Base-by-base conservation (phyloP, 2,329 filamentous ascomycete genomes). In the Scytalidium sp. region DNA sequence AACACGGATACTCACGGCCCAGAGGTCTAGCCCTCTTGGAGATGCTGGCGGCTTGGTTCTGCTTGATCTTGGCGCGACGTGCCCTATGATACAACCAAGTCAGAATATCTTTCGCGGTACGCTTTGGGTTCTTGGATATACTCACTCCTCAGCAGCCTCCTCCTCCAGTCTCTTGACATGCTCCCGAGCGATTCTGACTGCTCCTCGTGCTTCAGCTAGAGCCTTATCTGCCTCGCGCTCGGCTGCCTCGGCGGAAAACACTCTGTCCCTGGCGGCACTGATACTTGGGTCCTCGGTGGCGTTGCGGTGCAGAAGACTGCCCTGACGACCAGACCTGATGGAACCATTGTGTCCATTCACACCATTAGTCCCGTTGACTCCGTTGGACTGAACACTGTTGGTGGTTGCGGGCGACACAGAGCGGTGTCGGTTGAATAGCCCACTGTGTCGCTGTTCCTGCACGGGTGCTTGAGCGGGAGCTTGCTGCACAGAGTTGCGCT, bases 21-120 rank as follows among this genome's bases (percentile, higher is more conserved):
- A 88, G 77, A n/a, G 79, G 76, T 67, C 84, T 83, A n/a, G 81
- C 84, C 46, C 83, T 74, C 79, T 85, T 87, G 5, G 80, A 83
- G 23, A 88, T 76, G 60, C 81, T 79, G 58, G 73, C 76, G 1
- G 84, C 85, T 61, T 87, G 80, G 46, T 75, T 73, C 67, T 85
- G 77, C 77, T 88, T 88, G 46, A 87, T 79, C 75, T 82, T 85
- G 2, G 84, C 84, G 40, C 78, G 66, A 19, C 83, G 71, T 2
- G 84, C 80, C 62, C 50, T 51, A 25, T 11, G 22, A 27, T 11
- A 19, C 5, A 15, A n/a, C 13, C 15, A 36, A 15, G 15, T 36
- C 17, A 36, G 32, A 15, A 36, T 36, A 13, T 29, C 25, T 36
- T 36, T 5, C 17, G 17, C 8, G 11, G 25, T 13, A 27, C 25